Evolutionary conservation across 805 yeast species (phyloP).

Genomic region (Kluyveromyces nonfermentans): DNA sequence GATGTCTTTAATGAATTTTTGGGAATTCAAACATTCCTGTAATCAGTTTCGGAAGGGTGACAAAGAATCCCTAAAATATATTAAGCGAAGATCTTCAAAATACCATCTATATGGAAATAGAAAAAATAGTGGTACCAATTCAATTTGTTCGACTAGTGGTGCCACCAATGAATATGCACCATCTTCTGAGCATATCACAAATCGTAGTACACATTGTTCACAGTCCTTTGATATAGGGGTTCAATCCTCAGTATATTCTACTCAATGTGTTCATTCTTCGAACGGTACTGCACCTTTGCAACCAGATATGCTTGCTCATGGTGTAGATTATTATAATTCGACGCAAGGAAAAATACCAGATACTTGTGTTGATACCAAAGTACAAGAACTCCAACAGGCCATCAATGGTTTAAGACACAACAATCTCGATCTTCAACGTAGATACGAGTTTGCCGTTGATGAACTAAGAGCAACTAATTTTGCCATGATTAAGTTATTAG

Average conservation of each 20-base stretch:
- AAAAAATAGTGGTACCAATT: slow-evolving; percentile 7
- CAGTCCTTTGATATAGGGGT: background rate
- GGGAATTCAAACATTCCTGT: slow-evolving; percentile 89
- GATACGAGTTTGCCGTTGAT: slow-evolving; percentile 40
- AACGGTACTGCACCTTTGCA: background rate
- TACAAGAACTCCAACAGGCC: slow-evolving; percentile 33
- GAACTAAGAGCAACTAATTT: slow-evolving; percentile 41
- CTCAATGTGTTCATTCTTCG: background rate
- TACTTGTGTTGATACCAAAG: slow-evolving; percentile 7
- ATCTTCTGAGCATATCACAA: slow-evolving; percentile 3
- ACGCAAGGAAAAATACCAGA: slow-evolving; percentile 6
- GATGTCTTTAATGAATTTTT: slow-evolving; percentile 27
- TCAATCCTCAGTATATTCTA: background rate
- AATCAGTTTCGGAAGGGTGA: slow-evolving; percentile 77
- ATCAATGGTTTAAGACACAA: slow-evolving; percentile 34
- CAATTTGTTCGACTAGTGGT: slow-evolving; percentile 3
- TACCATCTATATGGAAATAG: slow-evolving; percentile 17
- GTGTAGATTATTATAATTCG: background rate
- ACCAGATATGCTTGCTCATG: background rate
- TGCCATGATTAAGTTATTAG: slow-evolving; percentile 46
- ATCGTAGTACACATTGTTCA: background rate
- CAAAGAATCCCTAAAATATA: slow-evolving; percentile 56
- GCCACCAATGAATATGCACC: background rate
- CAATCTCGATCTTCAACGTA: slow-evolving; percentile 33
- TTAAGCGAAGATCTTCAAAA: slow-evolving; percentile 64